phyloP scores from a whole-genome alignment of 164 flowering plant species.

The Dillenia suffruticosa region DNA sequence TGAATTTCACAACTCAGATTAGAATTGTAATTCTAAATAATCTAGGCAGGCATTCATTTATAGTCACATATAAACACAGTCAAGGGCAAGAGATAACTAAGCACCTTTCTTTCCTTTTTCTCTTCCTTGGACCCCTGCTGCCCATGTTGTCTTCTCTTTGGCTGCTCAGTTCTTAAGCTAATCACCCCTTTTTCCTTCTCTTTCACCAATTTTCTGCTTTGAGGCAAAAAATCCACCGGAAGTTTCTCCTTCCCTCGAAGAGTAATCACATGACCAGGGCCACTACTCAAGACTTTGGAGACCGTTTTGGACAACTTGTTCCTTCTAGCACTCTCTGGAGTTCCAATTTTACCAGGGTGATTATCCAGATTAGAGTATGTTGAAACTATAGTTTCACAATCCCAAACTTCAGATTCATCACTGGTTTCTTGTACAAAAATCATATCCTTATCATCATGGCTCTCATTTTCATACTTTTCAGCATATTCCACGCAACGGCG shows the following conservation, averaged over 20 bases:
- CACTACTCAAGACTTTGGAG: constrained; percentile 26
- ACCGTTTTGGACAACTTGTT: constrained; percentile 49
- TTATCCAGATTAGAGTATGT: constrained; percentile 95
- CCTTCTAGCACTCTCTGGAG: constrained; percentile 49
- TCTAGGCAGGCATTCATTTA: too few species aligned
- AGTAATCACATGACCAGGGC: constrained; percentile 35
- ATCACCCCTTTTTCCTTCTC: constrained; percentile 38
- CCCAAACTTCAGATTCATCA: constrained; percentile 82
- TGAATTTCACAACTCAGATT: background rate
- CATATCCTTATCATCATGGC: constrained; percentile 30
- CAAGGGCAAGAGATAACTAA: constrained; percentile 5
- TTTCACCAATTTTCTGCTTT: constrained; percentile 17
- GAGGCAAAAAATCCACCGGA: constrained; percentile 77
- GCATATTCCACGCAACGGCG: constrained; percentile 72
- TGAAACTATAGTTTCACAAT: constrained; percentile 85
- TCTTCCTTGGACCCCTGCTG: constrained; percentile 86
- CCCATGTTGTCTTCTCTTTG: constrained; percentile 44
- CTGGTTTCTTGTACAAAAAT: constrained; percentile 68
- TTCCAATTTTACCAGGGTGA: constrained; percentile 84
- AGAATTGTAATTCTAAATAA: too few species aligned
- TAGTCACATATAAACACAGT: background rate
- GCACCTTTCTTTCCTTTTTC: constrained; percentile 93
- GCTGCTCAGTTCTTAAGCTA: constrained; percentile 22
- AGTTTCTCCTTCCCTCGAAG: constrained; percentile 79
- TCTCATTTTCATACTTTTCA: constrained; percentile 55